Evolutionary conservation across 805 yeast genomes (phyloP), one percentile per base, ranked within the genome.

Genomic region (Torulaspora delbrueckii): DNA sequence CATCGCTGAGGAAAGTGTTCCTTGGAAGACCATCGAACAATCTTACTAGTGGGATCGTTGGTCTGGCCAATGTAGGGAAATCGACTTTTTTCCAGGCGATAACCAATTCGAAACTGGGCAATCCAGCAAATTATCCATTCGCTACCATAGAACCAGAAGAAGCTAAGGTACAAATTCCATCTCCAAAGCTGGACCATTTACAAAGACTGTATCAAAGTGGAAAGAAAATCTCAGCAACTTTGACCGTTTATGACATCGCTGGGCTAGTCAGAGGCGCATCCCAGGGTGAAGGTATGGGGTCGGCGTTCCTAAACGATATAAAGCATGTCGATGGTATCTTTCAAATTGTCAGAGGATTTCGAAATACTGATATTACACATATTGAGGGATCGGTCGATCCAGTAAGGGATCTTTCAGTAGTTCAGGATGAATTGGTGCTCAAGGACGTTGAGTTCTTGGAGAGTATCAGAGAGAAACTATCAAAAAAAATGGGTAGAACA

Each of bases 61-160:
- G 99, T 45, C 76, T 91, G 50, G 96, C 96, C 59, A 75, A 82
- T 62, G 95, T 91, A 53, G 99, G 99, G 58, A 93, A 93, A 70
- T 88, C 96, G 9, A 91, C 98, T 6, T 89, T 91, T 69, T 91
- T 93, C 79, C 98, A 93, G 71, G 96, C 96, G 48, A 84, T 93
- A 63, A 91, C 98, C 43, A 81, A 84, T 69, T 87, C 91, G 56
- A 88, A 89, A 41, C 73, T 93, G 57, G 98, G 99, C 50, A 89
- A 78, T 73, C 98, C 99, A 45, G 99, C 98, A 46, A 91, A 91
- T 69, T 91, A 90, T 67, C 99, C 99, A 25, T 91, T 88, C 65
- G 99, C 99, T 32, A 91, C 99, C 43, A 88, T 88, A 65, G 54
- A 63, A 35, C 89, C 91, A 9, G 87, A 82, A 63, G 86, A 84